Percentiles rank a stretch among this genome's conserved stretches.
Conservation (phyloP, 371 early-diverging fungal genomes). For the Mortierella sp. region DNA sequence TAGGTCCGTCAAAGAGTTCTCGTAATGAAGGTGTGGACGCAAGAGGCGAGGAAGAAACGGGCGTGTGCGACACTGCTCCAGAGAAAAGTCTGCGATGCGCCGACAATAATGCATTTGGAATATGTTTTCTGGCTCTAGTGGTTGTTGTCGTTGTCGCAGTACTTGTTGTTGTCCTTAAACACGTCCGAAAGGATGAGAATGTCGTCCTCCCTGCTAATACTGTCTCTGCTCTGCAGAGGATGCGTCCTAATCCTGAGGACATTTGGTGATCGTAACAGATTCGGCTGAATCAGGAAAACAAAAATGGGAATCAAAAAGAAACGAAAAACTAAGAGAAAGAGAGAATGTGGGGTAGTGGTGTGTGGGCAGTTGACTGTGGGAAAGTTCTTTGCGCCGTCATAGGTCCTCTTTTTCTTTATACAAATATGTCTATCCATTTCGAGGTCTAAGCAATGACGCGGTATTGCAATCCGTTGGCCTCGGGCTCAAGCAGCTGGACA, state of each 20-base stretch:
- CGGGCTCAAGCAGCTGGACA: slow-evolving; percentile 64
- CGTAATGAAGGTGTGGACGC: slow-evolving; percentile 20
- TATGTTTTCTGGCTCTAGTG: too few species aligned
- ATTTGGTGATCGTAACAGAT: slow-evolving; percentile 4
- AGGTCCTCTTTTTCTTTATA: too few species aligned
- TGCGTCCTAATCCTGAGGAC: slow-evolving; percentile 37
- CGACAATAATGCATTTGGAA: neutral
- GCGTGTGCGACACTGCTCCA: slow-evolving; percentile 4
- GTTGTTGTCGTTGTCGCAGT: too few species aligned
- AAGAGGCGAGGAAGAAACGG: slow-evolving; percentile 7
- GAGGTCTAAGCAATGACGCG: slow-evolving; percentile 16
- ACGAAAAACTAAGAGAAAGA: neutral
- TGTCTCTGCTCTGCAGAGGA: slow-evolving; percentile 3
- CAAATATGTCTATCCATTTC: too few species aligned
- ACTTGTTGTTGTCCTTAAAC: neutral
- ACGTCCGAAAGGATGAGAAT: slow-evolving; percentile 7
- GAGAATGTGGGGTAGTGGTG: neutral
- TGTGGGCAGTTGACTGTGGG: too few species aligned
- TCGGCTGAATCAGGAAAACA: neutral
- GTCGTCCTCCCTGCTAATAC: slow-evolving; percentile 21
- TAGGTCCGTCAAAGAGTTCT: slow-evolving; percentile 45
- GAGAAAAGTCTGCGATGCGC: slow-evolving; percentile 6
- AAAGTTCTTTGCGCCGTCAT: neutral
- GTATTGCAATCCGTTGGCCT: slow-evolving; percentile 62
- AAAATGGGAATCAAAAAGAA: neutral